Percentiles rank a stretch among this genome's conserved stretches.
phyloP scores from a whole-genome alignment of 2,329 filamentous ascomycete genomes.

The Emydomyces testavorans region DNA sequence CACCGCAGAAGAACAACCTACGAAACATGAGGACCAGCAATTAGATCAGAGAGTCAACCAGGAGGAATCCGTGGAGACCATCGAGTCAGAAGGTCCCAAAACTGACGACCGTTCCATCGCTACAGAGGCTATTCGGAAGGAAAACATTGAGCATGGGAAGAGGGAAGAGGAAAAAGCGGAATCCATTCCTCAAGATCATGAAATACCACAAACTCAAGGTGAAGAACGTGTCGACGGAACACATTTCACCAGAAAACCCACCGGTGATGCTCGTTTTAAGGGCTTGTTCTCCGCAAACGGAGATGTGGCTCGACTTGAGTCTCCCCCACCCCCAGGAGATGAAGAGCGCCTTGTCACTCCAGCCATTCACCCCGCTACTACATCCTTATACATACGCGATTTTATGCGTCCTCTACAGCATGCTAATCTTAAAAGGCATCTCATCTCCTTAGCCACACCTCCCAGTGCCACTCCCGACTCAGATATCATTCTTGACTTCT shows the following conservation, averaged over 20 bases:
- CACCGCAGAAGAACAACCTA: background rate
- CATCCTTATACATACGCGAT: constrained; percentile 77
- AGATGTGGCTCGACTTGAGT: constrained; percentile 19
- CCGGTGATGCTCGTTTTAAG: constrained; percentile 39
- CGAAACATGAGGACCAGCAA: background rate
- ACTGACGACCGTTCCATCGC: background rate
- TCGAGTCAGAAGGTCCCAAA: background rate
- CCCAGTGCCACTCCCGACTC: constrained; percentile 41
- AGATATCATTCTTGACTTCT: constrained; percentile 55
- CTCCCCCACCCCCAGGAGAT: constrained; percentile 26
- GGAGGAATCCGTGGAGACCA: constrained; percentile 4
- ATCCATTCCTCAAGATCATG: constrained; percentile 4
- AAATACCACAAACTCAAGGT: constrained; percentile 14
- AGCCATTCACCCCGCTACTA: constrained; percentile 59
- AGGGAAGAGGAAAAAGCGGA: constrained; percentile 4
- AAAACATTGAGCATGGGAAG: constrained; percentile 6
- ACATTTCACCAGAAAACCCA: constrained; percentile 22
- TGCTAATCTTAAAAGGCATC: constrained; percentile 53
- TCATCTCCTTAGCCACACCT: constrained; percentile 56
- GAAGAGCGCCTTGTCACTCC: constrained; percentile 38
- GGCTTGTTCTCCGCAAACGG: constrained; percentile 32
- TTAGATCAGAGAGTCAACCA: background rate
- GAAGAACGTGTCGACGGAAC: constrained; percentile 19
- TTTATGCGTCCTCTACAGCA: constrained; percentile 77
- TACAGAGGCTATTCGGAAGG: background rate